A percentile compares a stretch with the other conserved stretches of the same genome.
Conservation (phyloP, 1,139 yeast species). For the Candida neerlandica region DNA sequence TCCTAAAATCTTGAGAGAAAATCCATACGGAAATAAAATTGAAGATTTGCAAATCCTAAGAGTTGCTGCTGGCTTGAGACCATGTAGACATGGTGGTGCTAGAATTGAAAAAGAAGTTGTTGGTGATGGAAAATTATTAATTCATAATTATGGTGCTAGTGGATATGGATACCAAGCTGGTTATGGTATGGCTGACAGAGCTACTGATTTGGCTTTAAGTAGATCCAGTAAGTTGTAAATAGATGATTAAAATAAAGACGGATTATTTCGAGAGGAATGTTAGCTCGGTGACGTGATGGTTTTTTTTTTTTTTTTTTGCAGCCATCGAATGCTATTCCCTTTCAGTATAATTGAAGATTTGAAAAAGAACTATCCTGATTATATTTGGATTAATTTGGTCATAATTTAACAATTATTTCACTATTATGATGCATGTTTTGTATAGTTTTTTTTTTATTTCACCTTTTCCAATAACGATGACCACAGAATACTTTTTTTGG, state of each 20-base stretch:
- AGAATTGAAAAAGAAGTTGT: conserved; percentile 56
- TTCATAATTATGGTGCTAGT: conserved; percentile 54
- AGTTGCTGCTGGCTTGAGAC: conserved; percentile 70
- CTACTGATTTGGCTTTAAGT: conserved; percentile 24
- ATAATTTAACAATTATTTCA: too few relatives aligned
- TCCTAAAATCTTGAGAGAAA: conserved; percentile 54
- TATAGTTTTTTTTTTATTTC: too few relatives aligned
- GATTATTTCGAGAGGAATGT: background rate
- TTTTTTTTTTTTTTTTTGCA: too few relatives aligned
- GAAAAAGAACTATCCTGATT: too few relatives aligned
- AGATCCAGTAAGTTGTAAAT: conserved; percentile 9
- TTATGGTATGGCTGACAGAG: conserved; percentile 43
- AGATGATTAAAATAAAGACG: background rate
- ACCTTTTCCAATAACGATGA: too few relatives aligned
- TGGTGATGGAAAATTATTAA: conserved; percentile 33
- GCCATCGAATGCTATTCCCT: too few relatives aligned
- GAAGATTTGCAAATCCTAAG: conserved; percentile 46
- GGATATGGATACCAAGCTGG: conserved; percentile 52
- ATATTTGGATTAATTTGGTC: too few relatives aligned
- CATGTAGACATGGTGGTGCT: conserved; percentile 68
- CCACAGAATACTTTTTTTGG: too few relatives aligned
- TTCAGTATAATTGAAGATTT: too few relatives aligned
- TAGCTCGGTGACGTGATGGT: too few relatives aligned
- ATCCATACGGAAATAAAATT: conserved; percentile 20
- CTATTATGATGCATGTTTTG: too few relatives aligned